A percentile compares a stretch with the other conserved stretches of the same genome.
Conservation (phyloP, 176 grass and related monocot species). For the Poa annua region DNA sequence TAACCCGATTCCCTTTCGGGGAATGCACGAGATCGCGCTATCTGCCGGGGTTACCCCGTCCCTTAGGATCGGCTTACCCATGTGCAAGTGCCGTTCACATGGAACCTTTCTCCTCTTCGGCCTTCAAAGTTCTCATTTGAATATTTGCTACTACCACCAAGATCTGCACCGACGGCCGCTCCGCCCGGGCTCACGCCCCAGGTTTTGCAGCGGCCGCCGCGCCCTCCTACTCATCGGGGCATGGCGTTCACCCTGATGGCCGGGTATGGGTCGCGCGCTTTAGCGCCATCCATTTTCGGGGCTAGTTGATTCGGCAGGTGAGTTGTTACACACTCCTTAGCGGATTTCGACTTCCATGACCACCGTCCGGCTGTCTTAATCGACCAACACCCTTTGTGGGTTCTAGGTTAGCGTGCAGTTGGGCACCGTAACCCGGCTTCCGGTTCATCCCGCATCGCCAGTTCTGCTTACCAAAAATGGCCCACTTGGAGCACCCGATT, state of each 20-base stretch:
- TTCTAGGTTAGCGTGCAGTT: slow-evolving; percentile 69
- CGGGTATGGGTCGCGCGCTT: slow-evolving; percentile 69
- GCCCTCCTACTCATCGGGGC: slow-evolving; percentile 50
- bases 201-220: neutral
- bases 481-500: slow-evolving; percentile 72
- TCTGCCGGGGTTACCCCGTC: slow-evolving; percentile 68
- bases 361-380: slow-evolving; percentile 49
- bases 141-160: slow-evolving; percentile 84
- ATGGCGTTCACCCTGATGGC: slow-evolving; percentile 51
- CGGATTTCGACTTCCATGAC: slow-evolving; percentile 66
- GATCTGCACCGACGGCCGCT: slow-evolving; percentile 62
- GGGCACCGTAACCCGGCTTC: slow-evolving; percentile 63
- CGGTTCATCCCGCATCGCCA: slow-evolving; percentile 75
- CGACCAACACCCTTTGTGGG: slow-evolving; percentile 69
- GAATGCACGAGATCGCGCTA: slow-evolving; percentile 21
- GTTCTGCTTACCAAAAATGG: slow-evolving; percentile 85
- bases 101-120: slow-evolving; percentile 79
- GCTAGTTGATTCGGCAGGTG: slow-evolving; percentile 87
- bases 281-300: slow-evolving; percentile 69
- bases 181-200: slow-evolving; percentile 31
- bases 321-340: slow-evolving; percentile 83
- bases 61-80: slow-evolving; percentile 76
- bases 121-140: slow-evolving; percentile 85
- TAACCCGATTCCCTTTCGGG: slow-evolving; percentile 41
- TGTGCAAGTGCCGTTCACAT: slow-evolving; percentile 82